These are phyloP conservation scores for Russula griseocarnosa DNA, from an alignment of 768 basidiomycete genomes.

Conservation along the genomic window DNA sequence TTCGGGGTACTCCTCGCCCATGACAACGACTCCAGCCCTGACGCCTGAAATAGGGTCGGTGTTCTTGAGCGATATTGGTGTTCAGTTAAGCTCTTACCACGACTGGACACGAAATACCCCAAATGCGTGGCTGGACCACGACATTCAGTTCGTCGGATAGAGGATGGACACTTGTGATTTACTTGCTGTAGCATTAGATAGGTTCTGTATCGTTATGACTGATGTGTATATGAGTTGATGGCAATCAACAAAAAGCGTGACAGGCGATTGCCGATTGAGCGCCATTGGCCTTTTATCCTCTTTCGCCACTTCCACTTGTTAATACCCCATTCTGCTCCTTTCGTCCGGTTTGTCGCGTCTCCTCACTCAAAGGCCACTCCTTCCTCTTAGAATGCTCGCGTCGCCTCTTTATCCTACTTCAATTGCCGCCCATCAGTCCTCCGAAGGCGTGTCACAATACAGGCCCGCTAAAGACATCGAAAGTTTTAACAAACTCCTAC, in stretches of 20 bases:
- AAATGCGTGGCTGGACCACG: slow-evolving; percentile 17
- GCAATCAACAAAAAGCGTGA: slow-evolving; percentile 11
- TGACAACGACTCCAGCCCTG: slow-evolving; percentile 1
- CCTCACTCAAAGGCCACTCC: not conserved
- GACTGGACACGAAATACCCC: slow-evolving; percentile 8
- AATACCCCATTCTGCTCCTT: not conserved
- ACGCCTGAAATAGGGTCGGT: slow-evolving; percentile 3
- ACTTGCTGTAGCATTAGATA: slow-evolving; percentile 8
- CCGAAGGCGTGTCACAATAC: slow-evolving; percentile 54
- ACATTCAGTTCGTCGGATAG: slow-evolving; percentile 4
- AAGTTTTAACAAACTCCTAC: slow-evolving; percentile 71
- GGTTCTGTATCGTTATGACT: slow-evolving; percentile 3
- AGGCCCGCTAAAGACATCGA: slow-evolving; percentile 68
- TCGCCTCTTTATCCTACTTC: slow-evolving; percentile 55
- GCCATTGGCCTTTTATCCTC: not conserved
- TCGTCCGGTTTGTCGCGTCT: slow-evolving; percentile 1
- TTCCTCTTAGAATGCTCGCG: slow-evolving; percentile 53
- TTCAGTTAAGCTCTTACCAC: not conserved
- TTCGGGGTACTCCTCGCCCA: slow-evolving; percentile 17
- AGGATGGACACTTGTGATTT: not conserved
- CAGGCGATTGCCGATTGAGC: slow-evolving; percentile 10
- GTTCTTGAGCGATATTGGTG: not conserved
- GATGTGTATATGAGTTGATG: slow-evolving; percentile 14
- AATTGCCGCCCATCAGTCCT: slow-evolving; percentile 49
- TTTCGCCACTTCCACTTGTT: not conserved